Base-by-base conservation (phyloP, 805 yeast species). In the Vanderwaltozyma tropicalis region DNA sequence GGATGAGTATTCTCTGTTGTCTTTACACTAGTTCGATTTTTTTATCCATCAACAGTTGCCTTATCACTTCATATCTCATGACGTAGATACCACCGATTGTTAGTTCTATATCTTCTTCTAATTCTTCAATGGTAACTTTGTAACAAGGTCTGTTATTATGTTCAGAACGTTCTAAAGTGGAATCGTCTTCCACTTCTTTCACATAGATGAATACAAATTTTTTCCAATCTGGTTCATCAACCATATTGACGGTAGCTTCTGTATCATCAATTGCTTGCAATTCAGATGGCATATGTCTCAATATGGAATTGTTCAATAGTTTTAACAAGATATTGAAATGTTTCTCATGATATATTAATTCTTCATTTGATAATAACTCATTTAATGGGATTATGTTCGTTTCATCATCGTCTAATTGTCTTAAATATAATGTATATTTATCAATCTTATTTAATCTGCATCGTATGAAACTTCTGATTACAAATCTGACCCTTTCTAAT, bases 391-490 rank as follows among this genome's bases (percentile, higher is more conserved):
- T 35, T 3, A 43, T n/a, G 12, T 36, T 35, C 4, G 34, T 21
- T 25, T 67, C 64, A 33, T 54, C 50, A 8, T 61, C 29, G 16
- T 61, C 58, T 0, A 53, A 22, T 37, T 54, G 69, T 41, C 76
- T 67, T 42, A 85, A 75, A 50, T 64, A 76, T 4, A 82, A 63
- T 19, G 85, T 68, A 57, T 63, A 78, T 44, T 68, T 70, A 61
- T 87, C 96, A 34, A 92, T 73, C 59, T 83, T 88, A 42, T 66
- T 62, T 39, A 87, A 58, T 41, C 98, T 67, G 6, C 89, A 72
- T 43, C 98, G 69, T 25, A 88, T 64, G 55, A 86, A 89, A 12
- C 85, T 71, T 36, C 96, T 63, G n/a, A 88, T 67, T 26, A 89
- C 59, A 55, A 80, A 92, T 49, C 80, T 85, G 22, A 86, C 73